phyloP scores from a whole-genome alignment of 176 grass and related monocot genomes.

The Hsuehochloa calcarea region DNA sequence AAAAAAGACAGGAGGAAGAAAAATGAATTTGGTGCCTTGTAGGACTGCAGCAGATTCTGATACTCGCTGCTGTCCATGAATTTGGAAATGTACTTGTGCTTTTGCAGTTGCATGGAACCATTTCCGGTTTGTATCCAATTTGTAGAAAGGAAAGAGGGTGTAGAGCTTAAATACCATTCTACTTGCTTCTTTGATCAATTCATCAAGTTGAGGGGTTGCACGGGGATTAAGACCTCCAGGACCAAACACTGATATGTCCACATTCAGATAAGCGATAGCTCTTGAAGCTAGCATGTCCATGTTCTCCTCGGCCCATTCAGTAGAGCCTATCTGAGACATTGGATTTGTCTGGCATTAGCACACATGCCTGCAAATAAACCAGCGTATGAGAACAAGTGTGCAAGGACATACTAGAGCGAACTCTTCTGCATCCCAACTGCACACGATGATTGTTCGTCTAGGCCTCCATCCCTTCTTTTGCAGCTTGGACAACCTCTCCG shows the following conservation, averaged over 20 bases:
- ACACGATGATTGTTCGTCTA: slow-evolving; percentile 85
- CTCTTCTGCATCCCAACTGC: slow-evolving; percentile 93
- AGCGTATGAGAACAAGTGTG: background rate
- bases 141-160: background rate
- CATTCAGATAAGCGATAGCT: slow-evolving; percentile 90
- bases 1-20: slow-evolving; percentile 4
- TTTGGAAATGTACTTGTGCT: background rate
- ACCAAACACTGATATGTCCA: slow-evolving; percentile 59
- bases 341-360: background rate
- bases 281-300: slow-evolving; percentile 64
- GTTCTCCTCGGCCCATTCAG: slow-evolving; percentile 95
- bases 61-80: background rate
- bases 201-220: slow-evolving; percentile 88
- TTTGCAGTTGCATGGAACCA: background rate
- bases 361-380: background rate
- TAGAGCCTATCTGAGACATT: slow-evolving; percentile 72
- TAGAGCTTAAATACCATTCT: slow-evolving; percentile 54
- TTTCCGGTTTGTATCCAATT: background rate
- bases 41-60: background rate
- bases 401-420: slow-evolving; percentile 49
- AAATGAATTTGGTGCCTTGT: background rate
- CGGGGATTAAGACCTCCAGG: slow-evolving; percentile 54
- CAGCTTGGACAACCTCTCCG: slow-evolving; percentile 63
- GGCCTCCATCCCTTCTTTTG: slow-evolving; percentile 80
- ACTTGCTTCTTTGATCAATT: slow-evolving; percentile 73